Evolutionary conservation across 139 green algal genomes (phyloP).

Genomic region (Coelastrella sp.): DNA sequence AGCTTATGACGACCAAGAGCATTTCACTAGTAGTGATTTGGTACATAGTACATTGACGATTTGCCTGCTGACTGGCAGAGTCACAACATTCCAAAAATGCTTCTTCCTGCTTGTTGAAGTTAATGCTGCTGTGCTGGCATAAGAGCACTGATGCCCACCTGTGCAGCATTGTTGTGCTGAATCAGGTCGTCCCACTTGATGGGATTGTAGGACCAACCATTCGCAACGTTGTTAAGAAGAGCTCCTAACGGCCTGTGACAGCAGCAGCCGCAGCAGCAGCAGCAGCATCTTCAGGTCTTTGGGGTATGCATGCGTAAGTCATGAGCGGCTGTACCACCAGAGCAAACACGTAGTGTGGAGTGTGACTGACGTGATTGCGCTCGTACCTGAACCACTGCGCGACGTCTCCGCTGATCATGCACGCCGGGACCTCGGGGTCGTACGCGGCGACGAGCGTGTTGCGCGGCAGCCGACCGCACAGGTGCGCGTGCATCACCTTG

Average conservation of each 20-base stretch:
- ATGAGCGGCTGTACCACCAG: neutral
- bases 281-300: slow-evolving; percentile 2
- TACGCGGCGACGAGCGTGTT: slow-evolving; percentile 47
- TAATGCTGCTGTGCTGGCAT: neutral
- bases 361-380: no score
- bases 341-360: neutral
- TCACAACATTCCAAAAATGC: neutral
- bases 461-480: slow-evolving; percentile 44
- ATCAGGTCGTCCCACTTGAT: slow-evolving; percentile 20
- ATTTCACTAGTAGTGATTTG: no score
- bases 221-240: slow-evolving; percentile 15
- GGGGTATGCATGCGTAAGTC: neutral
- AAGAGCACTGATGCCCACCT: neutral
- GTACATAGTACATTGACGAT: no score
- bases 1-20: no score
- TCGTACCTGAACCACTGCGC: slow-evolving; percentile 34
- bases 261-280: slow-evolving; percentile 3
- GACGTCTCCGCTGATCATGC: slow-evolving; percentile 38
- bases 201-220: slow-evolving; percentile 38
- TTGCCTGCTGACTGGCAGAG: no score
- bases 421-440: slow-evolving; percentile 10
- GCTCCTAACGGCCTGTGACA: slow-evolving; percentile 33
- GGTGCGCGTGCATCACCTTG: slow-evolving; percentile 45
- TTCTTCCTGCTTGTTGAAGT: neutral
- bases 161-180: no score